Evolutionary conservation across 306 rosid genomes (phyloP).

Genomic region (Dryas drummondii): DNA sequence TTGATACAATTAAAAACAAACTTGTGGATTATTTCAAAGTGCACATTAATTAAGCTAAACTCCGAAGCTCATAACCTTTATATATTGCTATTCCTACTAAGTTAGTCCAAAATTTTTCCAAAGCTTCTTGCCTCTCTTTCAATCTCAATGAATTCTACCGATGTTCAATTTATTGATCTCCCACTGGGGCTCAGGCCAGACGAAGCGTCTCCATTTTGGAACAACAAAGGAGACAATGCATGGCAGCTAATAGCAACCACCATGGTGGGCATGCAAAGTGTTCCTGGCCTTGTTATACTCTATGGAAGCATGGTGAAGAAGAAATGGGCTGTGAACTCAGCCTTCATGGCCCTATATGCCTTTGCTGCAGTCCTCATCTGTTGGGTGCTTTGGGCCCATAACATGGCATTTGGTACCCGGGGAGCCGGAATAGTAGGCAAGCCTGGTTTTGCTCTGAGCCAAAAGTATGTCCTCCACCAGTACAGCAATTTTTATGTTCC

Average conservation of each 20-base stretch:
- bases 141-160: conserved; percentile 24
- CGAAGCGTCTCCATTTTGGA: conserved; percentile 44
- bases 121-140: background rate
- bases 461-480: conserved; percentile 27
- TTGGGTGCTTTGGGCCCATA: conserved; percentile 76
- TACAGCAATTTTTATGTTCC: conserved; percentile 30
- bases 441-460: conserved; percentile 44
- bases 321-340: conserved; percentile 74
- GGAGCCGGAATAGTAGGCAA: conserved; percentile 29
- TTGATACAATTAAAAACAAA: conserved; percentile 11
- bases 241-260: conserved; percentile 70
- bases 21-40: conserved; percentile 38
- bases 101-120: conserved; percentile 30
- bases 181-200: conserved; percentile 6
- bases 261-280: conserved; percentile 62
- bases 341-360: conserved; percentile 67
- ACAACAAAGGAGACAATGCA: conserved; percentile 68
- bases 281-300: conserved; percentile 62
- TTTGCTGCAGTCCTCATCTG: conserved; percentile 57
- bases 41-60: background rate
- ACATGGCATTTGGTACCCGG: conserved; percentile 51
- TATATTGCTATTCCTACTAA: conserved; percentile 22
- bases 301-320: conserved; percentile 69
- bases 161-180: background rate
- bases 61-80: conserved; percentile 22